A percentile compares a stretch with the other conserved stretches of the same genome.
These are phyloP conservation scores for Chaetomium tenue DNA, from an alignment of 495 filamentous ascomycete genomes.

Conservation along the genomic window DNA sequence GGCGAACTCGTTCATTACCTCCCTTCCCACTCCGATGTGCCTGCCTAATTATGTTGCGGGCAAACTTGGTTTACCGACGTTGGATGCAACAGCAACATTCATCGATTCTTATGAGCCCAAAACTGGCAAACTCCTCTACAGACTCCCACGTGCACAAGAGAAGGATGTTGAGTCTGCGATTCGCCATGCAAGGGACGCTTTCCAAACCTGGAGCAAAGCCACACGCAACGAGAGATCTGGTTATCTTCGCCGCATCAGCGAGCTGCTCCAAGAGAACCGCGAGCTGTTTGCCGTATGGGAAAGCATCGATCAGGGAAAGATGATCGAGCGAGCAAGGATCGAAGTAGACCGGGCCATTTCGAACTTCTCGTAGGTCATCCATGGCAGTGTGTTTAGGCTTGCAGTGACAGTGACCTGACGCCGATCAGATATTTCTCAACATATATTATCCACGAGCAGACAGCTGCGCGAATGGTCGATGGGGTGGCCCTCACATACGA, in stretches of 20 bases:
- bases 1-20: constrained; percentile 14
- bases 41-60: constrained; percentile 26
- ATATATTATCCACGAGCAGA: constrained; percentile 34
- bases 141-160: constrained; percentile 22
- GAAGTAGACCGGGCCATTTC: constrained; percentile 32
- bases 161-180: constrained; percentile 25
- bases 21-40: neutral
- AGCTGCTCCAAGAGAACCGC: constrained; percentile 27
- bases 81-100: neutral
- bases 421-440: constrained; percentile 31
- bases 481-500: constrained; percentile 31
- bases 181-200: constrained; percentile 24
- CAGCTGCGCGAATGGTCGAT: constrained; percentile 30
- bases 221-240: constrained; percentile 26
- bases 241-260: constrained; percentile 25
- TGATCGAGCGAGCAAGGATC: constrained; percentile 28
- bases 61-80: constrained; percentile 11
- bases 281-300: constrained; percentile 37
- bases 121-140: constrained; percentile 23
- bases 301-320: constrained; percentile 36
- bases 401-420: constrained; percentile 1
- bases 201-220: constrained; percentile 31
- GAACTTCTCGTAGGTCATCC: constrained; percentile 30
- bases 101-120: constrained; percentile 30
- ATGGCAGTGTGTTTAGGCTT: neutral